Conservation (phyloP, 495 filamentous ascomycete genomes). For the Mytilinidion resinicola region DNA sequence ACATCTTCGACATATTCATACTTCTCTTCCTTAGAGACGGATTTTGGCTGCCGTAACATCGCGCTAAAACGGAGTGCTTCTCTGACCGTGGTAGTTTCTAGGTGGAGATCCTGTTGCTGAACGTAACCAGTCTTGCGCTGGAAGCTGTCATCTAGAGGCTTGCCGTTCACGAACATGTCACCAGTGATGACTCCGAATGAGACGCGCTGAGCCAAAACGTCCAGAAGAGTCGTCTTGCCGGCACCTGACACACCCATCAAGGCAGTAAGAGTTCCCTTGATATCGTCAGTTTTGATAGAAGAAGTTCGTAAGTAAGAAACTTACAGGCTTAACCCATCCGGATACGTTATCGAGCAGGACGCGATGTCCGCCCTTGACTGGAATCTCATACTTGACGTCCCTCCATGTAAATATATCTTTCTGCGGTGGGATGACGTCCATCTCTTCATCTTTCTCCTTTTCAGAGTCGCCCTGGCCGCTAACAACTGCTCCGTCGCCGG, state of each 20-base stretch:
- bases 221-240: conserved; percentile 25
- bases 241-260: conserved; percentile 21
- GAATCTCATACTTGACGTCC: conserved; percentile 14
- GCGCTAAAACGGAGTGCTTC: conserved; percentile 23
- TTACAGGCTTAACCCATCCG: conserved; percentile 26
- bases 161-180: conserved; percentile 16
- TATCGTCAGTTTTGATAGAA: neutral
- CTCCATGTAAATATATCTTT: conserved; percentile 18
- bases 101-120: conserved; percentile 24
- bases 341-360: conserved; percentile 16
- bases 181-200: conserved; percentile 19
- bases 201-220: conserved; percentile 18
- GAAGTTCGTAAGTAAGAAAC: neutral
- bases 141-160: conserved; percentile 12
- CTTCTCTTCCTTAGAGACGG: conserved; percentile 28
- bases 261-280: neutral
- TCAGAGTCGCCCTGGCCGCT: conserved; percentile 32
- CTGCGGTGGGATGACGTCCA: conserved; percentile 41
- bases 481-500: neutral
- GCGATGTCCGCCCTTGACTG: conserved; percentile 6
- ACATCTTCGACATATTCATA: conserved; percentile 19
- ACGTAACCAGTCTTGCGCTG: conserved; percentile 25
- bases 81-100: conserved; percentile 20
- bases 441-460: conserved; percentile 35
- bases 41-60: conserved; percentile 14